Base-by-base conservation (phyloP, 192 early-diverging fungal genomes). In the Dimargaris cristalligena region DNA sequence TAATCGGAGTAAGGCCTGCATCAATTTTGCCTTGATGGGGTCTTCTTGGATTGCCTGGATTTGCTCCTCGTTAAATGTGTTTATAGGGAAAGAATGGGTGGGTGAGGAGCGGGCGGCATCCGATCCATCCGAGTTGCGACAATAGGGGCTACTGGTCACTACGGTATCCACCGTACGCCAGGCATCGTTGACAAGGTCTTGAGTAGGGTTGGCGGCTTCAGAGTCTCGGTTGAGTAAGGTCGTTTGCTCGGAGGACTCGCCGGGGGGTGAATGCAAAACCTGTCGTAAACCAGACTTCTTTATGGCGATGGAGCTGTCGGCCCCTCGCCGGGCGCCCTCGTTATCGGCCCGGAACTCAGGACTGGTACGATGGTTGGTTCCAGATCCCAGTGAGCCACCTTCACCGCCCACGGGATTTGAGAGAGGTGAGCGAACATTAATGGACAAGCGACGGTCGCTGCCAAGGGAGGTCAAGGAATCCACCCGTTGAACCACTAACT, bases 1-100 rank as follows among this genome's bases (percentile, higher is more conserved):
- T 63, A 76, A 65, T 14, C 44, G 57, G 30, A 72, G 33, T 3
- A 75, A 60, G 16, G 71, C 61, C 22, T 62, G 60, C 26, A 74
- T 60, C 25, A 71, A 34, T 16, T 56, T 56, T n/a, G 32, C 31
- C 32, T 56, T 31, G 54, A 56, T 29, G 0, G 54, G 54, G 18
- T 56, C 34, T 9, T 20, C 32, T 16, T 33, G 29, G 23, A 56
- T 56, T 28, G 54, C 30, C 23, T 34, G 54, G 32, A 56, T 56
- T 29, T 56, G 54, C 20, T 56, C 29, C 28, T 56, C 54, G 32
- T 33, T 56, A 34, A 56, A 56, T 33, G 32, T 16, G 31, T 29
- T 33, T 1, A 20, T 20, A 16, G 54, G 54, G 29, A 56, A 56
- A 29, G 30, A 31, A 2, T 20, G 54, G 34, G 32, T 56, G 8